Evolutionary conservation across 495 filamentous ascomycete genomes (phyloP).

Genomic region (Tuber umbilicatum): DNA sequence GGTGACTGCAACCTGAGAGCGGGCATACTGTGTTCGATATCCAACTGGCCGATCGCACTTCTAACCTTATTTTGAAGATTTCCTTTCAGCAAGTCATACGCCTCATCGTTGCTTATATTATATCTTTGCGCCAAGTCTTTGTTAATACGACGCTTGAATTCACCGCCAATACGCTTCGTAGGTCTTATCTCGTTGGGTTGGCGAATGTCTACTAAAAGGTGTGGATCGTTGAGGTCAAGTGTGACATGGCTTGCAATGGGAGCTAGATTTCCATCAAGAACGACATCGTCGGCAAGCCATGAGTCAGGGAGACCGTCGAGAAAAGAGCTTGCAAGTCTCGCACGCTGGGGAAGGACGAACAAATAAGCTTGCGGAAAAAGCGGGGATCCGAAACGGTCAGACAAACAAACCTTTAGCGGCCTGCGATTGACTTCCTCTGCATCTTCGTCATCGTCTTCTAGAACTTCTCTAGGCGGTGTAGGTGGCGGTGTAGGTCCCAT

Average conservation of each 20-base stretch:
- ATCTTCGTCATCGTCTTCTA: constrained; percentile 41
- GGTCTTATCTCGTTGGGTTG: constrained; percentile 42
- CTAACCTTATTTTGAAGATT: constrained; percentile 94
- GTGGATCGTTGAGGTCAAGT: constrained; percentile 85
- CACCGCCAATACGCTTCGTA: constrained; percentile 45
- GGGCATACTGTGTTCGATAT: constrained; percentile 85
- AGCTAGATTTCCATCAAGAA: constrained; percentile 52
- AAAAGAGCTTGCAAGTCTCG: constrained; percentile 43
- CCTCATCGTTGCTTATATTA: constrained; percentile 93
- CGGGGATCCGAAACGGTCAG: background rate
- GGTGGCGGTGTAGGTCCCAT: constrained; percentile 27
- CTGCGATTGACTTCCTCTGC: constrained; percentile 36
- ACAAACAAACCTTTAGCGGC: constrained; percentile 38
- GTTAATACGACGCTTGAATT: constrained; percentile 52
- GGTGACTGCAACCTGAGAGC: constrained; percentile 87
- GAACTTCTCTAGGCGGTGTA: constrained; percentile 28
- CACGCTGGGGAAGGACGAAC: constrained; percentile 10
- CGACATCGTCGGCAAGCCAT: constrained; percentile 47
- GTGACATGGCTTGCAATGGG: constrained; percentile 65
- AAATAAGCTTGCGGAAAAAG: background rate
- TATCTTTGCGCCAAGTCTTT: constrained; percentile 67
- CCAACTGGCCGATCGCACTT: constrained; percentile 74
- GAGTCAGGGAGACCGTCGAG: constrained; percentile 51
- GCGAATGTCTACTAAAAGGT: constrained; percentile 67
- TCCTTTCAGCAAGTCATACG: constrained; percentile 90